Conservation (phyloP, 208 protist genomes). For the Leishmania tarentolae region DNA sequence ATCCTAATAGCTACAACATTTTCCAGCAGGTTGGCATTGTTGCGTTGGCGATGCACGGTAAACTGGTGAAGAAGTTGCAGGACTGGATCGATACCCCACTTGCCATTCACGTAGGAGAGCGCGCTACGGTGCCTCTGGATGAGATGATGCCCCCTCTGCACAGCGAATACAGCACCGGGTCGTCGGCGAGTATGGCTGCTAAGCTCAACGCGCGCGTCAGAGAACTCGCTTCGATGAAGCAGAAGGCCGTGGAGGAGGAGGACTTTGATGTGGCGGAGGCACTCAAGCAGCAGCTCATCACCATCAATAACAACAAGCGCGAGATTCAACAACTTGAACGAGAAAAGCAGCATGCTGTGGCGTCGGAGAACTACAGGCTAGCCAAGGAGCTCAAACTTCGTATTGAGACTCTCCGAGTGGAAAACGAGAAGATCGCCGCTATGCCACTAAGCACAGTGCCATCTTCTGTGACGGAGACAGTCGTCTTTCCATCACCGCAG, state of each 20-base stretch:
- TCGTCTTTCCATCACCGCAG: neutral
- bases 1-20: constrained; percentile 82
- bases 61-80: constrained; percentile 43
- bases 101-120: constrained; percentile 57
- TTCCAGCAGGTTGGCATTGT: constrained; percentile 90
- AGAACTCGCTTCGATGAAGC: constrained; percentile 62
- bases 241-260: constrained; percentile 73
- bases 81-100: constrained; percentile 30
- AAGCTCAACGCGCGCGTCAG: constrained; percentile 33
- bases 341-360: constrained; percentile 73
- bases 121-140: constrained; percentile 58
- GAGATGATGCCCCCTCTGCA: constrained; percentile 71
- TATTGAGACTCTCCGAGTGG: constrained; percentile 62
- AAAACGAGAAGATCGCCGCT: constrained; percentile 9
- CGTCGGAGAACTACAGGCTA: constrained; percentile 72
- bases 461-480: neutral
- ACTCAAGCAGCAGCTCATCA: constrained; percentile 65
- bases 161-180: constrained; percentile 32
- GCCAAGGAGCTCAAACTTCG: constrained; percentile 82
- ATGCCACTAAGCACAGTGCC: neutral
- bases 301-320: constrained; percentile 41
- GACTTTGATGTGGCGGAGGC: constrained; percentile 87
- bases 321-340: constrained; percentile 64
- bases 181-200: constrained; percentile 14
- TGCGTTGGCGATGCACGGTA: constrained; percentile 75